Conservation (phyloP, 1,284 basidiomycete genomes). For the Melanopsichium pennsylvanicum region DNA sequence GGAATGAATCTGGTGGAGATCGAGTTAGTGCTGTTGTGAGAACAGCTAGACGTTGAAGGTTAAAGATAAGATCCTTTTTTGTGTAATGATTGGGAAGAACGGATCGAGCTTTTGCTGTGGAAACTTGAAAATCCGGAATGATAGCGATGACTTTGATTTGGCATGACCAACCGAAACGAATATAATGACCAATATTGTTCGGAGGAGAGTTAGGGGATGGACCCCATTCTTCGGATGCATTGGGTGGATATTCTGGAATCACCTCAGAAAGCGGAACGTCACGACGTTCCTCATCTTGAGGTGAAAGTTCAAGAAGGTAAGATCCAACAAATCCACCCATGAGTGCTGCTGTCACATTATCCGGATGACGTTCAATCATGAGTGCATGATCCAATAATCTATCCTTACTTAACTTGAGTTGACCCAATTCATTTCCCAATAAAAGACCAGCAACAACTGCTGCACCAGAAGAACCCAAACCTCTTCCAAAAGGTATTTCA, state of each 20-base stretch:
- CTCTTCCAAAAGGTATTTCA: slow-evolving; percentile 96
- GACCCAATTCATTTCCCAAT: slow-evolving; percentile 83
- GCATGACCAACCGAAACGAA: slow-evolving; percentile 86
- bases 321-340: slow-evolving; percentile 98
- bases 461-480: slow-evolving; percentile 94
- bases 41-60: slow-evolving; percentile 95
- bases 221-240: slow-evolving; percentile 92
- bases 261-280: slow-evolving; percentile 95
- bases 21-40: slow-evolving; percentile 91
- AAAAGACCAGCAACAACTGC: slow-evolving; percentile 96
- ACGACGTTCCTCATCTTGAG: slow-evolving; percentile 72
- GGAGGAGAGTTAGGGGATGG: slow-evolving; percentile 86
- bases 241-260: slow-evolving; percentile 91
- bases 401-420: slow-evolving; percentile 75
- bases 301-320: slow-evolving; percentile 84
- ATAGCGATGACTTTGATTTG: slow-evolving; percentile 93
- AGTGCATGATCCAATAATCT: slow-evolving; percentile 93
- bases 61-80: slow-evolving; percentile 91
- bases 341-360: slow-evolving; percentile 97
- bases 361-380: slow-evolving; percentile 99
- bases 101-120: slow-evolving; percentile 90
- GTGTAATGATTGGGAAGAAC: slow-evolving; percentile 86
- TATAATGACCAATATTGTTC: slow-evolving; percentile 89
- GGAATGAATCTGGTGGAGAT: slow-evolving; percentile 86
- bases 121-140: slow-evolving; percentile 93